Percentiles rank a stretch among this genome's conserved stretches.
phyloP scores from a whole-genome alignment of 148 eudicot species.

The Diospyros kaki region DNA sequence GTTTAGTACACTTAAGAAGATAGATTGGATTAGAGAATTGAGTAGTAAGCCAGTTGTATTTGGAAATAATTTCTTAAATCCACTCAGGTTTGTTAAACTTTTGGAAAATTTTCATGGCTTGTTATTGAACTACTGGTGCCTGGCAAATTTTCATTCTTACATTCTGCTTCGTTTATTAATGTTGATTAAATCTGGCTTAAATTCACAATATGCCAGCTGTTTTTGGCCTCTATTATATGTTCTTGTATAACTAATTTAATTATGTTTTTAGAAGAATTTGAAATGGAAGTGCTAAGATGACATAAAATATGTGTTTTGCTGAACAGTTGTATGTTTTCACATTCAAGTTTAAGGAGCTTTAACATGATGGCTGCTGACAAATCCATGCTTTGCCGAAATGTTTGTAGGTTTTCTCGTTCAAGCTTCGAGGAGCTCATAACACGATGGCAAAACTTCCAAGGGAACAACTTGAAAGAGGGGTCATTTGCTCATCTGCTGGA shows the following conservation, averaged over 20 bases:
- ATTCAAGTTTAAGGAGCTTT: too few species aligned
- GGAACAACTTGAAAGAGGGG: constrained; percentile 74
- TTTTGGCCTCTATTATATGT: background rate
- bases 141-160: background rate
- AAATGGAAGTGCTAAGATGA: background rate
- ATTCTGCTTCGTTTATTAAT: background rate
- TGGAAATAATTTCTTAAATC: too few species aligned
- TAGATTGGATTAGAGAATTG: too few species aligned
- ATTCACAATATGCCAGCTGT: background rate
- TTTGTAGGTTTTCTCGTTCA: constrained; percentile 88
- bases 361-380: too few species aligned
- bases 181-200: background rate
- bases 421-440: constrained; percentile 91
- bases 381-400: background rate
- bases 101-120: background rate
- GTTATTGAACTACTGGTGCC: background rate
- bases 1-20: too few species aligned
- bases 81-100: too few species aligned
- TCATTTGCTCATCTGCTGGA: constrained; percentile 96
- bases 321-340: background rate
- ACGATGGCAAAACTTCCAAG: constrained; percentile 90
- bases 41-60: too few species aligned
- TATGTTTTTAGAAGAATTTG: background rate
- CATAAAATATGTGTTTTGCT: background rate
- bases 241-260: background rate